Conservation (phyloP, 1,139 yeast genomes). For the Suhomyces guaymorum region DNA sequence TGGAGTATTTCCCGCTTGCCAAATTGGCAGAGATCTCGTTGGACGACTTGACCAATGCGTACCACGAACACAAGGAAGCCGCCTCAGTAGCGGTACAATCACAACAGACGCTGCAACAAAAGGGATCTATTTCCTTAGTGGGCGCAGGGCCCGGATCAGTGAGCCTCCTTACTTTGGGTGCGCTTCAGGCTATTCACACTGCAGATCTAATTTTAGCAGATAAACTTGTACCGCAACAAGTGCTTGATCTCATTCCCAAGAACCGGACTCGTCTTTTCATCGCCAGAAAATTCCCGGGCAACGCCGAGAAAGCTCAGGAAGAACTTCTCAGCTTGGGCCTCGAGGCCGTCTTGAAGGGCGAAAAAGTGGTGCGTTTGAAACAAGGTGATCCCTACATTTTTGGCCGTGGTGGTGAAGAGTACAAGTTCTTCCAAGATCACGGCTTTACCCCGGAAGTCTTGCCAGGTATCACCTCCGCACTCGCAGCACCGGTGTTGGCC, state of each 20-base stretch:
- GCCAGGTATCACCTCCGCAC: slow-evolving; percentile 89
- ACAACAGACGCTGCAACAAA: slow-evolving; percentile 16
- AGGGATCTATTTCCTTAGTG: slow-evolving; percentile 71
- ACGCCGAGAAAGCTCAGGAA: slow-evolving; percentile 91
- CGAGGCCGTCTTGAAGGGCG: slow-evolving; percentile 61
- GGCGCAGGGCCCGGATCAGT: slow-evolving; percentile 96
- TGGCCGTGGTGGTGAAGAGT: slow-evolving; percentile 97
- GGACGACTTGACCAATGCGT: slow-evolving; percentile 53
- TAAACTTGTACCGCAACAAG: slow-evolving; percentile 88
- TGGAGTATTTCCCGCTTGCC: slow-evolving; percentile 83
- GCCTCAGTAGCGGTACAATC: slow-evolving; percentile 4
- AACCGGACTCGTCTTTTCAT: slow-evolving; percentile 70
- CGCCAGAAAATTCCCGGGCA: slow-evolving; percentile 95
- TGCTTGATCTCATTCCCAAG: slow-evolving; percentile 75
- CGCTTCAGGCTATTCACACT: slow-evolving; percentile 71
- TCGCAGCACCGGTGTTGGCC: slow-evolving; percentile 86
- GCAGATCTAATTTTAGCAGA: slow-evolving; percentile 90
- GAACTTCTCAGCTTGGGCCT: slow-evolving; percentile 76
- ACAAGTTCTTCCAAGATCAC: slow-evolving; percentile 58
- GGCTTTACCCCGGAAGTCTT: slow-evolving; percentile 75
- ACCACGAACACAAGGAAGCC: slow-evolving; percentile 20
- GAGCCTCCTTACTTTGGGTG: slow-evolving; percentile 80
- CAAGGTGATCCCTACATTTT: slow-evolving; percentile 98
- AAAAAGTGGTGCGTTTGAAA: slow-evolving; percentile 81
- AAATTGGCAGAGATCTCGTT: slow-evolving; percentile 59